phyloP scores from a whole-genome alignment of 2,329 filamentous ascomycete species.

The Lithohypha guttulata region DNA sequence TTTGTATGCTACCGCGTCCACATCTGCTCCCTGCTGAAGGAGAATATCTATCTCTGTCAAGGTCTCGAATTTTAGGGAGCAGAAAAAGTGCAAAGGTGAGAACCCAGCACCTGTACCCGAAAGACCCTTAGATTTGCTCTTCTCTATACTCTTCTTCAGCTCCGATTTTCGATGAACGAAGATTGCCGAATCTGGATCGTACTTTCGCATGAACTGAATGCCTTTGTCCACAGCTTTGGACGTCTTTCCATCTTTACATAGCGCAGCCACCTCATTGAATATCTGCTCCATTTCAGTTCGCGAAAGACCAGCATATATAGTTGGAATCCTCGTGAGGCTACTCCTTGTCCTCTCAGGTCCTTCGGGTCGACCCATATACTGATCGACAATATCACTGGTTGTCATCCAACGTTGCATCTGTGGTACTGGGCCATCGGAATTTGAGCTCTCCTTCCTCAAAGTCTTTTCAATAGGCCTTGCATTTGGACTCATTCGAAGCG shows the following conservation, averaged over 20 bases:
- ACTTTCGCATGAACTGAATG: slow-evolving; percentile 16
- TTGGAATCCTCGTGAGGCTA: background rate
- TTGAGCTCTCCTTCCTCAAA: slow-evolving; percentile 1
- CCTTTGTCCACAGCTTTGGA: slow-evolving; percentile 3
- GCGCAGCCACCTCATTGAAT: background rate
- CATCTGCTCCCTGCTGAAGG: slow-evolving; percentile 15
- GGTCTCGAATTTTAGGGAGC: slow-evolving; percentile 5
- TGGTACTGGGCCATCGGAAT: background rate
- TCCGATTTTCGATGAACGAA: slow-evolving; percentile 16
- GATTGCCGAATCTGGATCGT: slow-evolving; percentile 11
- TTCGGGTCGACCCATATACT: background rate
- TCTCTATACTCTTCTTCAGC: slow-evolving; percentile 16
- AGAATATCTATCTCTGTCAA: slow-evolving; percentile 14
- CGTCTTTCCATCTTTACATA: background rate
- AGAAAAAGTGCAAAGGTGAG: slow-evolving; percentile 17
- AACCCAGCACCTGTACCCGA: slow-evolving; percentile 17
- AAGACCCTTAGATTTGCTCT: slow-evolving; percentile 10
- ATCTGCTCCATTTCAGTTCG: slow-evolving; percentile 1
- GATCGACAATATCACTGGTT: slow-evolving; percentile 1
- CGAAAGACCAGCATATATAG: background rate
- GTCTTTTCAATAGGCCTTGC: background rate
- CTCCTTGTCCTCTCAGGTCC: background rate
- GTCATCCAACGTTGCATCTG: background rate
- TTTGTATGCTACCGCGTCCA: slow-evolving; percentile 15
- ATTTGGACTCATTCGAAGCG: slow-evolving; percentile 2